Conservation (phyloP, 164 flowering plant species). For the Dillenia turbinata region DNA sequence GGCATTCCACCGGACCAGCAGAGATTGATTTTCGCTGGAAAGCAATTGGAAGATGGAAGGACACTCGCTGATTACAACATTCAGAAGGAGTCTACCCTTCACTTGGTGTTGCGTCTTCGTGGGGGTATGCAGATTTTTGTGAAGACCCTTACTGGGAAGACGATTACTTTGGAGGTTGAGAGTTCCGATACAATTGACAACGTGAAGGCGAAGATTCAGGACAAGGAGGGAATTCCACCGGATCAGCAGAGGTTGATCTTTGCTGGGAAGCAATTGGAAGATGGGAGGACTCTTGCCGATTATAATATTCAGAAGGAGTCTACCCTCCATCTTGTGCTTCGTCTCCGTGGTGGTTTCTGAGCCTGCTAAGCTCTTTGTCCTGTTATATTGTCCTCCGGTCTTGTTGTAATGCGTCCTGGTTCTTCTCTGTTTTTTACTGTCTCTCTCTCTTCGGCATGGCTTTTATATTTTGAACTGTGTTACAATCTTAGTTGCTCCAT, state of each 20-base stretch:
- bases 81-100: constrained; percentile 16
- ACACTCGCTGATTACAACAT: constrained; percentile 21
- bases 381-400: background rate
- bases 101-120: constrained; percentile 13
- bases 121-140: constrained; percentile 27
- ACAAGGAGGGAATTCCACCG: constrained; percentile 27
- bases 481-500: too few relatives aligned
- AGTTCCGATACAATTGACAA: constrained; percentile 23
- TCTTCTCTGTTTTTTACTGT: background rate
- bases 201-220: constrained; percentile 23
- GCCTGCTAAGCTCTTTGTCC: background rate
- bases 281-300: constrained; percentile 1
- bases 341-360: constrained; percentile 4
- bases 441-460: too few relatives aligned
- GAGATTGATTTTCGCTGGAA: constrained; percentile 24
- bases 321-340: constrained; percentile 1
- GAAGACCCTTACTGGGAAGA: constrained; percentile 16
- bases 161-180: constrained; percentile 22
- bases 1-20: constrained; percentile 19
- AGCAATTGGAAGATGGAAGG: constrained; percentile 22
- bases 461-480: too few relatives aligned
- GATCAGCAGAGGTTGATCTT: constrained; percentile 16
- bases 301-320: constrained; percentile 4
- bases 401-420: background rate
- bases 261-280: constrained; percentile 4